phyloP scores from a whole-genome alignment of 441 rosid genomes.

The Capsella rubella region DNA sequence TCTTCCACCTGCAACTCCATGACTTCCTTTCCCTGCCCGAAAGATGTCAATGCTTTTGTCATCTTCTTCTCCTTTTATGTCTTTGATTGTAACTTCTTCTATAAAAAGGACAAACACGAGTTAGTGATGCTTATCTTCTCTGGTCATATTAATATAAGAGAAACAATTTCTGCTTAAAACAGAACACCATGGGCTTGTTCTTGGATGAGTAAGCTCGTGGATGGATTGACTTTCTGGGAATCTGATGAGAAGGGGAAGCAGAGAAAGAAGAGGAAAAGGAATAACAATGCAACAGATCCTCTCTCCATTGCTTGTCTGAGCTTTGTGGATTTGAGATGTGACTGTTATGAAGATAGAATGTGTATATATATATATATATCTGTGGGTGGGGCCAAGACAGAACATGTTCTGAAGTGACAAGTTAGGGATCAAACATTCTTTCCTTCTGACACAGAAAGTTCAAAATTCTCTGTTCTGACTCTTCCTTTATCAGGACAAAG shows the following conservation, averaged over 20 bases:
- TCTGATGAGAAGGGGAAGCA: conserved; percentile 24
- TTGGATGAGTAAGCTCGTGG: conserved; percentile 23
- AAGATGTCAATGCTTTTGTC: conserved; percentile 31
- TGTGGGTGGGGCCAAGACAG: conserved; percentile 7
- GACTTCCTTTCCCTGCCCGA: conserved; percentile 32
- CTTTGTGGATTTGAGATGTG: background rate
- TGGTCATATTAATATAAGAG: background rate
- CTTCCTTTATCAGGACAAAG: conserved; percentile 19
- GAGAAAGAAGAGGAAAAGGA: conserved; percentile 27
- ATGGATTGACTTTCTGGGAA: conserved; percentile 15
- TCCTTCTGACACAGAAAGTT: conserved; percentile 27
- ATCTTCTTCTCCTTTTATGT: conserved; percentile 6
- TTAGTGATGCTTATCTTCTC: background rate
- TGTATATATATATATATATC: conserved; percentile 20
- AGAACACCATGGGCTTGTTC: conserved; percentile 38
- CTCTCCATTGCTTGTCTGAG: conserved; percentile 29
- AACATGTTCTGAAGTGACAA: conserved; percentile 25
- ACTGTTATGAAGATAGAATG: conserved; percentile 9
- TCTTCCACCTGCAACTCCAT: conserved; percentile 31
- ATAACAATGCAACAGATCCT: conserved; percentile 10
- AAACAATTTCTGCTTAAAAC: background rate
- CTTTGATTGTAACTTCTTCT: conserved; percentile 27
- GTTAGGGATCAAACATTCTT: conserved; percentile 35
- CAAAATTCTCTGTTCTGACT: conserved; percentile 1
- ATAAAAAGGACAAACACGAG: conserved; percentile 6